Evolutionary conservation across 805 yeast genomes (phyloP).

Genomic region (Saturnispora zaruensis): DNA sequence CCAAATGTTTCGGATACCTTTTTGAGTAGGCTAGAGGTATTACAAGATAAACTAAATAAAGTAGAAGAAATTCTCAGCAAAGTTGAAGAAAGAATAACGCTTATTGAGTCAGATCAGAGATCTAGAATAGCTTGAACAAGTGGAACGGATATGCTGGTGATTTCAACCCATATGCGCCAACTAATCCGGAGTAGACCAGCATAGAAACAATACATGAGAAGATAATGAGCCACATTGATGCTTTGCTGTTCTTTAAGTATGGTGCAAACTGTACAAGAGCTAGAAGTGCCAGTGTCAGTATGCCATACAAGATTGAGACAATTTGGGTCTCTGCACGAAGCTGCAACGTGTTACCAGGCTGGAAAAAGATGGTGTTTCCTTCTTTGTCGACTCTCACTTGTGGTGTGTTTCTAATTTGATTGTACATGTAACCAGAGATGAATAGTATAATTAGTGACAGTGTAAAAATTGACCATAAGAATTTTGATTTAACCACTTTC

Average conservation of each 20-base stretch:
- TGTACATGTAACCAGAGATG: constrained; percentile 89
- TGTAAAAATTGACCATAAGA: constrained; percentile 65
- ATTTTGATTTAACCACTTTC: constrained; percentile 39
- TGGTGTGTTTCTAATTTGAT: constrained; percentile 66
- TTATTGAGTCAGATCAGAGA: not conserved
- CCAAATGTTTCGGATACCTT: constrained; percentile 16
- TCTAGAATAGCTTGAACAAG: constrained; percentile 24
- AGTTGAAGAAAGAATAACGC: constrained; percentile 30
- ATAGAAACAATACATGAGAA: constrained; percentile 42
- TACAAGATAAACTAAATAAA: constrained; percentile 20
- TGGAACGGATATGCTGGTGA: constrained; percentile 69
- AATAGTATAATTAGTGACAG: constrained; percentile 61
- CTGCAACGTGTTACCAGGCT: constrained; percentile 65
- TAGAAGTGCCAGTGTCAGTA: constrained; percentile 52
- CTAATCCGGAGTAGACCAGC: constrained; percentile 40
- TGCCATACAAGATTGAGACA: constrained; percentile 63
- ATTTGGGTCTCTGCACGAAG: constrained; percentile 86
- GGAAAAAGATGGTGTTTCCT: constrained; percentile 32
- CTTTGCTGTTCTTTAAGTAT: constrained; percentile 35
- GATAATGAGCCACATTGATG: constrained; percentile 33
- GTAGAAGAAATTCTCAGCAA: constrained; percentile 26
- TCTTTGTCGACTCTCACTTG: constrained; percentile 42
- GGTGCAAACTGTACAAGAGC: constrained; percentile 53
- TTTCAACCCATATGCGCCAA: constrained; percentile 62
- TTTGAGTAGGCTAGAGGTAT: constrained; percentile 18